These are phyloP conservation scores for Citrullus colocynthis DNA, from an alignment of 306 rosid species.

Conservation along the genomic window DNA sequence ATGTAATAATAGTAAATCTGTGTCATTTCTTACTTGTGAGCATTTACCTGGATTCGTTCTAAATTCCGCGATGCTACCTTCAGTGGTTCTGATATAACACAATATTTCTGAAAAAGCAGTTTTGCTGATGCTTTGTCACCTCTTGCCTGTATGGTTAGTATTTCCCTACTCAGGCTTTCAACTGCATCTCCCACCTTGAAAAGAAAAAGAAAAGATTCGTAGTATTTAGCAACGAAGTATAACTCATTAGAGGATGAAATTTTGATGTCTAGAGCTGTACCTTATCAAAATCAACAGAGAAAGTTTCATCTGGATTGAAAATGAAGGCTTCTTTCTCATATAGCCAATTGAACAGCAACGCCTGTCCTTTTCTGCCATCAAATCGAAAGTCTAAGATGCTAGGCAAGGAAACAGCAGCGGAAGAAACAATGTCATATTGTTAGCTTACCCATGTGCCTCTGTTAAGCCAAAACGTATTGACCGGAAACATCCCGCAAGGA, in stretches of 20 bases:
- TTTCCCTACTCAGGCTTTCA: constrained; percentile 75
- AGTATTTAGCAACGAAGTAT: not conserved
- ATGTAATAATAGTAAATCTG: not conserved
- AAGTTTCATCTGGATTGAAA: constrained; percentile 36
- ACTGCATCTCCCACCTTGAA: constrained; percentile 68
- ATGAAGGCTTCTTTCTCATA: constrained; percentile 71
- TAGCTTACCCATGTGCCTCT: constrained; percentile 89
- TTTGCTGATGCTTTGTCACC: constrained; percentile 83
- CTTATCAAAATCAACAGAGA: constrained; percentile 79
- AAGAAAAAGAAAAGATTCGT: not conserved
- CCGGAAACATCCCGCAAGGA: constrained; percentile 94
- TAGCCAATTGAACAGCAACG: constrained; percentile 91
- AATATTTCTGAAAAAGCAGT: constrained; percentile 51
- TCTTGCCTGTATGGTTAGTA: constrained; percentile 82
- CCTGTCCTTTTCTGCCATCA: constrained; percentile 79
- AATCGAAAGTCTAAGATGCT: constrained; percentile 15
- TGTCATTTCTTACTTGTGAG: not conserved
- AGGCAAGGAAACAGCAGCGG: constrained; percentile 11
- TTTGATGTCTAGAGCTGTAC: constrained; percentile 20
- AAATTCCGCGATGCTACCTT: constrained; percentile 36
- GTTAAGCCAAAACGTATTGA: constrained; percentile 81
- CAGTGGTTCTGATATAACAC: constrained; percentile 47
- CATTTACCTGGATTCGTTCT: too few relatives aligned
- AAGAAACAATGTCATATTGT: constrained; percentile 11
- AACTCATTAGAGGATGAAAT: not conserved